Percentiles rank a stretch among this genome's conserved stretches.
These are phyloP conservation scores for Austroboletus sp. DNA, from an alignment of 1,284 basidiomycete species.

Conservation along the genomic window DNA sequence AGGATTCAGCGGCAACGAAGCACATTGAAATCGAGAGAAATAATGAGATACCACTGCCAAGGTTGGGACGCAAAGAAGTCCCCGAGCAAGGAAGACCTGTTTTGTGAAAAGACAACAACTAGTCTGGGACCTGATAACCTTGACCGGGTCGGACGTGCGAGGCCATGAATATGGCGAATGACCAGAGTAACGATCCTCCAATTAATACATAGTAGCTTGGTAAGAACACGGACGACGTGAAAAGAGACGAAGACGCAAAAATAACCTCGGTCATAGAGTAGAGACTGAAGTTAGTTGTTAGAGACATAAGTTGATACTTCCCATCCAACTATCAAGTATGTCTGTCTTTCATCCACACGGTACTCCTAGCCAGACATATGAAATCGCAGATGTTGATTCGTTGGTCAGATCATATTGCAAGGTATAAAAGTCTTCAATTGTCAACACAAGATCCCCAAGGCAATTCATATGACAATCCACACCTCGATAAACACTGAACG, in stretches of 20 bases:
- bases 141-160: constrained; percentile 21
- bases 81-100: constrained; percentile 34
- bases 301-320: constrained; percentile 25
- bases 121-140: constrained; percentile 23
- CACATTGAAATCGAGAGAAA: constrained; percentile 31
- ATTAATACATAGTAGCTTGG: constrained; percentile 28
- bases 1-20: constrained; percentile 30
- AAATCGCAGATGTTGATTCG: constrained; percentile 26
- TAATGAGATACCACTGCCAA: constrained; percentile 33
- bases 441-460: too few species aligned
- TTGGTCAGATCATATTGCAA: constrained; percentile 28
- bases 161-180: constrained; percentile 28
- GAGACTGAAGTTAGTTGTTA: constrained; percentile 5
- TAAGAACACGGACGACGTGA: background rate
- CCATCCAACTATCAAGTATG: constrained; percentile 27
- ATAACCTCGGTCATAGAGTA: constrained; percentile 27
- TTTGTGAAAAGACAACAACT: background rate
- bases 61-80: constrained; percentile 28
- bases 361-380: constrained; percentile 17
- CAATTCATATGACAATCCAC: too few species aligned
- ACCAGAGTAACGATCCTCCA: constrained; percentile 22
- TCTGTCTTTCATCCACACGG: background rate
- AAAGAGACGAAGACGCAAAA: constrained; percentile 20
- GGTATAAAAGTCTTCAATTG: constrained; percentile 27
- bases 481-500: too few species aligned